Base-by-base conservation (phyloP, 495 filamentous ascomycete species). In the Aspergillus affinis region DNA sequence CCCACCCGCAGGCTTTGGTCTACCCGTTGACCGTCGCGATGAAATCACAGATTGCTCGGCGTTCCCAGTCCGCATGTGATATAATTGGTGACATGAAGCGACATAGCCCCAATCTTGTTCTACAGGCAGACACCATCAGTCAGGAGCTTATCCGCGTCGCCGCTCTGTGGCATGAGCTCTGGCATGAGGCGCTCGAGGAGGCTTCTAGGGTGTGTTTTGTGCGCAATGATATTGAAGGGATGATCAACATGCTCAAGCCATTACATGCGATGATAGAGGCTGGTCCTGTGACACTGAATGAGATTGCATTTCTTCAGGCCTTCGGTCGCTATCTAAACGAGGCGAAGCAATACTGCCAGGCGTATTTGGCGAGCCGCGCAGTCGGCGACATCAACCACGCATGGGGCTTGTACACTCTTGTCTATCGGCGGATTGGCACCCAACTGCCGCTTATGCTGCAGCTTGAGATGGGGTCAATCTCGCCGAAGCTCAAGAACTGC, bases 21-120 rank as follows among this genome's bases (percentile, higher is more conserved):
- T 99, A 97, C 68, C 92, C 94, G n/a, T 82, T 99, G 63, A 98
- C 95, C 0, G 95, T 99, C 8, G 92, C 95, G 15, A 96, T 97
- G 86, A 98, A 99, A 70, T 97, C 94, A 3, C 88, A 91, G 65
- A 78, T 84, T 44, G 82, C 87, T 46, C 83, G 90, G 47, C 86
- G 94, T 44, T 90, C 90, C 26, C 87, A 89, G 65, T 93, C 92
- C 30, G 94, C 95, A 12, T 84, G 81, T n/a, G 84, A 90, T 57
- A 95, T 99, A 67, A 97, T 99, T 93, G 92, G 97, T 55, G 94
- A 87, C 64, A 95, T 99, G 92, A 88, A 92, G 13, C 88, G 93
- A 58, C 94, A 99, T 67, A 97, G 91, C 65, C 85, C 89, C 17
- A 90, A 83, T 61, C 82, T 99, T 5, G 95, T 98, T 12, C 91